Evolutionary conservation across 257 asterid species (phyloP).

Genomic region (Coffea canephora): DNA sequence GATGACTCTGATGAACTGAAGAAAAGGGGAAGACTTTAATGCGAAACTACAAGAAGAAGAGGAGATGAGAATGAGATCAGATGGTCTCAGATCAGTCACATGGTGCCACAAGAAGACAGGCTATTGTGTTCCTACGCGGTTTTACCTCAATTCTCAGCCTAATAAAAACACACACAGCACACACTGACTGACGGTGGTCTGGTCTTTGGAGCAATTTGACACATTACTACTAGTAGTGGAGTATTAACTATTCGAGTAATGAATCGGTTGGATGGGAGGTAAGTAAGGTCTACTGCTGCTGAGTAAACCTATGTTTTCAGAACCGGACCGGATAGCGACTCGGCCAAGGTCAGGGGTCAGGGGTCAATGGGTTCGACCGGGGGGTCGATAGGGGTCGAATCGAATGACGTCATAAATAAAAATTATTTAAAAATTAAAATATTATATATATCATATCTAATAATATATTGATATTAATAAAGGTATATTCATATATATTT

Average conservation of each 20-base stretch:
- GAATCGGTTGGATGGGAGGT: not conserved
- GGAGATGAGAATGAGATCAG: not conserved
- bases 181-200: not conserved
- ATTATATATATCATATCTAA: no score
- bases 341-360: no score
- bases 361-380: no score
- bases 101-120: constrained; percentile 21
- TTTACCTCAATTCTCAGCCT: not conserved
- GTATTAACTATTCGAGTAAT: not conserved
- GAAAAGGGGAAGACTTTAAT: constrained; percentile 8
- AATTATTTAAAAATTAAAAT: no score
- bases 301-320: no score
- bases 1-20: not conserved
- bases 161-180: not conserved
- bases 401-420: no score
- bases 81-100: constrained; percentile 18
- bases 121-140: constrained; percentile 21
- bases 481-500: no score
- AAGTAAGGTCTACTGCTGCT: not conserved
- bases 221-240: no score
- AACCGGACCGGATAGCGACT: no score
- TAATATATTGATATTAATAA: no score
- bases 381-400: no score
- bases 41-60: not conserved
- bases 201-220: not conserved